Percentiles rank a stretch among this genome's conserved stretches.
Conservation (phyloP, 352 stramenopile genomes). For the Thraustochytrium sp. region DNA sequence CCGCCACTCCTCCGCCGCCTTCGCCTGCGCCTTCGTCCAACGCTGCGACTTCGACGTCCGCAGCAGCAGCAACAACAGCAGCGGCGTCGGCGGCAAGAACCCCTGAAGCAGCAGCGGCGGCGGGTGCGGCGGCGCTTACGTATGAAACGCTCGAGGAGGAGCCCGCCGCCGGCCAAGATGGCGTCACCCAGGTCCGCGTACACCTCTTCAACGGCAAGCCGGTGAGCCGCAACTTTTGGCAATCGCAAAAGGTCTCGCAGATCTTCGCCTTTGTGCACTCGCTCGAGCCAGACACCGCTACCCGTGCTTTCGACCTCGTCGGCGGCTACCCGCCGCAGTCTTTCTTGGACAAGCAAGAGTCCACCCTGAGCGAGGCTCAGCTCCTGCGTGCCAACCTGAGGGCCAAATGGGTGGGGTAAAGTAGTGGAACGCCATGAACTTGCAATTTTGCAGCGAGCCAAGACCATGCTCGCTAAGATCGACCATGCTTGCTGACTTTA, state of each 20-base stretch:
- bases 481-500: too few relatives aligned
- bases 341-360: neutral
- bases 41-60: neutral
- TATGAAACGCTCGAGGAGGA: constrained; percentile 18
- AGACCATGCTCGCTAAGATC: neutral
- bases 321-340: constrained; percentile 7
- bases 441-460: too few relatives aligned
- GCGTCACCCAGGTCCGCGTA: constrained; percentile 10
- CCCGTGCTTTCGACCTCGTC: neutral
- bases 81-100: neutral
- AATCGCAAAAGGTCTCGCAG: constrained; percentile 12
- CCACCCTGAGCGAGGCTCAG: neutral
- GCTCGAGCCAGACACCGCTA: neutral
- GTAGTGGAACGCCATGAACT: neutral
- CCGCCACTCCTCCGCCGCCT: neutral
- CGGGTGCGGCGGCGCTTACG: neutral
- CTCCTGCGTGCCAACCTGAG: neutral
- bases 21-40: neutral
- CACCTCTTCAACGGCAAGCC: neutral
- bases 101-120: neutral
- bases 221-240: neutral
- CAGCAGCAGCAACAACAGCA: neutral
- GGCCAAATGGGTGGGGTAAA: neutral
- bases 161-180: neutral
- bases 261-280: constrained; percentile 28